Evolutionary conservation across 2,329 filamentous ascomycete genomes (phyloP), one percentile per base, ranked within the genome.

Genomic region (Hypoxylon sp.): DNA sequence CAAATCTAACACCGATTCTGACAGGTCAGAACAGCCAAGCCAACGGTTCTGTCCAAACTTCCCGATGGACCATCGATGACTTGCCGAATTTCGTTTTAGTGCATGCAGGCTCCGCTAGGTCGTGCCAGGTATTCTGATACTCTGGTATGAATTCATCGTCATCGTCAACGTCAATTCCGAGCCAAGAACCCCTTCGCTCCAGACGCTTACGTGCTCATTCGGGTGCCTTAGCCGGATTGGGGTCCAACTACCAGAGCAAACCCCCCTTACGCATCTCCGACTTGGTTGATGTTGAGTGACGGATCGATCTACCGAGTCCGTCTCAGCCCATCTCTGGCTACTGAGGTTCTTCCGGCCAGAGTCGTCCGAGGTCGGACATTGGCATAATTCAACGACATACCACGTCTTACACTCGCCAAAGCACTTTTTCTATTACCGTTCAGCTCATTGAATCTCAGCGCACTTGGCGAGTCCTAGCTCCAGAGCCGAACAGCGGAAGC

Each of bases 21-120:
- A 67, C 64, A 64, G 56, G 58, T 62, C 65, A 34, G 2, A 59
- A 59, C 19, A 52, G 65, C 62, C 65, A 65, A 65, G 65, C 44
- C 64, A 64, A 28, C 30, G 7, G 61, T 67, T 67, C 64, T 24
- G 53, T 20, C 17, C 24, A 26, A 43, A 15, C 8, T 59, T 37
- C 53, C 56, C 57, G 57, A 61, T 64, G 61, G 26, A 4, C 7
- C 11, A n/a, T 46, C 52, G 22, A 37, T 46, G 26, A 59, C 52
- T 50, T 50, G 46, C 46, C 34, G 32, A 46, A n/a, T 39, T 54
- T 55, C 34, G 30, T 57, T 37, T 50, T 52, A 34, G 37, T 26
- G 11, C 28, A 15, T 46, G 41, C 41, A 20, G 24, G 24, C 24
- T 26, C 24, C 24, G 24, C 7, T 26, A 26, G 24, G 24, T 7